phyloP scores from a whole-genome alignment of 257 asterid genomes.

The Gentiana macrophylla region DNA sequence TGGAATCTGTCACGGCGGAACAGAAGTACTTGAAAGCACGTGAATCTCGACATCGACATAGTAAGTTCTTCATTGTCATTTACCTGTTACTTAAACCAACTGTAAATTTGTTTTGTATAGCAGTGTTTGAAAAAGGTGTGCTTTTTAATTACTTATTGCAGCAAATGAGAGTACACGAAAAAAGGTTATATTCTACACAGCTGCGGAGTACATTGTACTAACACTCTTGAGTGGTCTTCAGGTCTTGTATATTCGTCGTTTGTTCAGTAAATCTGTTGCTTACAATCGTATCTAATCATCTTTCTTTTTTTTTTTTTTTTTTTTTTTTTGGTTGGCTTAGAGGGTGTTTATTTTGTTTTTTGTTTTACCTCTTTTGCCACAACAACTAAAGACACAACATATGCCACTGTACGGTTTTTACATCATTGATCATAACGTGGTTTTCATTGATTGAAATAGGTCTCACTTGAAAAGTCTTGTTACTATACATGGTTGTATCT shows the following conservation, averaged over 20 bases:
- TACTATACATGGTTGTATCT: no score
- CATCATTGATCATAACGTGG: no score
- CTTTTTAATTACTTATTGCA: conserved; percentile 21
- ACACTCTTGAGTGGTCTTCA: conserved; percentile 55
- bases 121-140: neutral
- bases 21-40: conserved; percentile 76
- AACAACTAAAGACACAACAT: no score
- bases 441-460: no score
- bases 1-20: conserved; percentile 65
- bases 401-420: no score
- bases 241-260: conserved; percentile 48
- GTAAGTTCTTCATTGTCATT: conserved; percentile 25
- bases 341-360: no score
- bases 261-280: conserved; percentile 63
- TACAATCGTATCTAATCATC: conserved; percentile 56
- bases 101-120: no score
- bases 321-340: no score
- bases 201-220: conserved; percentile 59
- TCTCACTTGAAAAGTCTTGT: no score
- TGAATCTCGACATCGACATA: conserved; percentile 63
- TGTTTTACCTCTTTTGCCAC: no score
- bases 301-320: no score
- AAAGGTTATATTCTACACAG: conserved; percentile 69
- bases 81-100: no score
- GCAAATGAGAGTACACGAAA: conserved; percentile 75